Percentiles rank a stretch among this genome's conserved stretches.
phyloP scores from a whole-genome alignment of 331 rosid species.

The Telfairia occidentalis region DNA sequence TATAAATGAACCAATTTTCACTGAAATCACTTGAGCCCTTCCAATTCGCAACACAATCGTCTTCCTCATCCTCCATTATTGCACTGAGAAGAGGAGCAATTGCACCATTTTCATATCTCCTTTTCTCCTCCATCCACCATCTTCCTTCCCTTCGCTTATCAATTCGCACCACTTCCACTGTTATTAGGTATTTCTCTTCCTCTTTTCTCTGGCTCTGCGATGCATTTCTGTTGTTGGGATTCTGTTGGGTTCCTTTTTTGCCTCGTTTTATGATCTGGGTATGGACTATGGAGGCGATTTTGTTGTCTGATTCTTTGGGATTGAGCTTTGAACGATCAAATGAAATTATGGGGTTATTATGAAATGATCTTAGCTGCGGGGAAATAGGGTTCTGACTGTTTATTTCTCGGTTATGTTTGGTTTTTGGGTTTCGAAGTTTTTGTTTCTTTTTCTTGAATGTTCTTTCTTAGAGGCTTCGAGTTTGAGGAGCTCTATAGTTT shows the following conservation, averaged over 20 bases:
- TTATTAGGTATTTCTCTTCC: background rate
- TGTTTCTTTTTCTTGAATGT: background rate
- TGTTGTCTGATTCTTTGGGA: background rate
- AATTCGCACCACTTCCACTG: background rate
- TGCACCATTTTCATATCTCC: background rate
- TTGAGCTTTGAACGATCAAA: background rate
- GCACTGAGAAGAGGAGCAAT: background rate
- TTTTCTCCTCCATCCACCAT: background rate
- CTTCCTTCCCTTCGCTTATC: constrained; percentile 11
- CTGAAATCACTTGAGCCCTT: constrained; percentile 14
- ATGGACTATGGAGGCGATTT: background rate
- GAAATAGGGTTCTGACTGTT: background rate
- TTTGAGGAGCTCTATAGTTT: background rate
- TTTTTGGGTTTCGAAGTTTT: background rate
- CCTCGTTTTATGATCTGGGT: background rate
- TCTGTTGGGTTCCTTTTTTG: background rate
- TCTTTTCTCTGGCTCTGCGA: background rate
- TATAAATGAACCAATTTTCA: constrained; percentile 21
- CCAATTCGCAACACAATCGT: background rate
- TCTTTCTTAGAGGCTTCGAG: background rate
- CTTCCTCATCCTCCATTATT: background rate
- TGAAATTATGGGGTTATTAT: background rate
- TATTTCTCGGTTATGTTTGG: background rate
- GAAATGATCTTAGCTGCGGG: background rate
- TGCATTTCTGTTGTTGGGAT: background rate